A percentile compares a stretch with the other conserved stretches of the same genome.
These are phyloP conservation scores for Penicillium digitatum DNA, from an alignment of 2,329 filamentous ascomycete species.

Conservation along the genomic window DNA sequence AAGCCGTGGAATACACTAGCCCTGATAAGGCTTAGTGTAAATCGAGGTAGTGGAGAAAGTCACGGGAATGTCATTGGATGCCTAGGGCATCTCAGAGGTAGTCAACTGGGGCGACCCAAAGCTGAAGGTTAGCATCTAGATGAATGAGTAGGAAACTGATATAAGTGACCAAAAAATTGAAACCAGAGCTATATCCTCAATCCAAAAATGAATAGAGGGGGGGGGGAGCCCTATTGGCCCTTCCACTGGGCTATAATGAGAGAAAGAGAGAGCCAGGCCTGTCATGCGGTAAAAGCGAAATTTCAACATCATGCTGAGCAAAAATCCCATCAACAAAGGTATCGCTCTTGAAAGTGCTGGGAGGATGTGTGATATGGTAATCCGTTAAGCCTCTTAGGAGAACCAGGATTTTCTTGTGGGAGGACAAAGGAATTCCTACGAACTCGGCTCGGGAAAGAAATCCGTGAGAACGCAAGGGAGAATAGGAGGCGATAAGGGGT, in stretches of 20 bases:
- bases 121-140: slow-evolving; percentile 7
- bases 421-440: not conserved
- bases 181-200: not conserved
- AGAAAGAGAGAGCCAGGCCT: not conserved
- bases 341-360: not conserved
- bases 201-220: not conserved
- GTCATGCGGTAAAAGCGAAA: not conserved
- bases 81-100: not conserved
- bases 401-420: not conserved
- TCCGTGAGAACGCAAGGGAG: slow-evolving; percentile 1
- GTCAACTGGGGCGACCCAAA: not conserved
- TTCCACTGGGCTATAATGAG: not conserved
- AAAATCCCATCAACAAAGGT: not conserved
- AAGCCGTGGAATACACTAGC: not conserved
- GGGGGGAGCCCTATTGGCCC: not conserved
- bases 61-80: slow-evolving; percentile 8
- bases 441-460: not conserved
- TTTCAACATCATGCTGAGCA: not conserved
- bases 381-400: not conserved
- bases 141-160: not conserved
- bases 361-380: not conserved
- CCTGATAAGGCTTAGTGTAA: not conserved
- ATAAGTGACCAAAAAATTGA: not conserved
- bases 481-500: not conserved
- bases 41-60: not conserved